Evolutionary conservation across 371 early-diverging fungal genomes (phyloP).

Genomic region (Saksenaea vasiformis): DNA sequence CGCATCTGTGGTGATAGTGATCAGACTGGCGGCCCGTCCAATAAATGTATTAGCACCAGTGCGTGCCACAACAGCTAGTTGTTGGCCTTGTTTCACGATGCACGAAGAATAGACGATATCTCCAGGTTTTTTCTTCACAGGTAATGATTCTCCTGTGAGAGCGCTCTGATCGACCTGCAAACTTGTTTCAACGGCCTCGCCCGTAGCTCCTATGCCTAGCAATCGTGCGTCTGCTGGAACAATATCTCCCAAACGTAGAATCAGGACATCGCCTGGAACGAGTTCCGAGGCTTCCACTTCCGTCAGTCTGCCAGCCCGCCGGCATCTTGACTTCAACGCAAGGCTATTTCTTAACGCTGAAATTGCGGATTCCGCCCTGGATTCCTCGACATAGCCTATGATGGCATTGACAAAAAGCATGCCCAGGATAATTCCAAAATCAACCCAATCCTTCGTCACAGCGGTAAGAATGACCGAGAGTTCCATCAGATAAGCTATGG

Average conservation of each 20-base stretch:
- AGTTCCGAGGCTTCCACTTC: constrained; percentile 82
- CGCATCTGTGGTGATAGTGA: constrained; percentile 79
- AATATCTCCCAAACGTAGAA: constrained; percentile 91
- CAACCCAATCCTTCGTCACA: constrained; percentile 74
- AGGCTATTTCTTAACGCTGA: constrained; percentile 87
- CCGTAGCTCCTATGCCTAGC: constrained; percentile 83
- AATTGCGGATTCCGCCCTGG: constrained; percentile 88
- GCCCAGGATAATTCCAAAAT: constrained; percentile 85
- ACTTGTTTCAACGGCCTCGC: constrained; percentile 73
- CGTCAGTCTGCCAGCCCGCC: constrained; percentile 77
- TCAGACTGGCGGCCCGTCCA: constrained; percentile 89
- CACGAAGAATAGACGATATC: constrained; percentile 89
- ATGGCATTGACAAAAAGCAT: constrained; percentile 86
- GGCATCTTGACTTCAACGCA: constrained; percentile 79
- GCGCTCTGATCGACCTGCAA: constrained; percentile 94
- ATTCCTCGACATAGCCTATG: constrained; percentile 90
- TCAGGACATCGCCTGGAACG: constrained; percentile 89
- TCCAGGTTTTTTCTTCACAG: constrained; percentile 81
- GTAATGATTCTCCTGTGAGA: constrained; percentile 92
- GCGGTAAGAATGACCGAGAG: constrained; percentile 73
- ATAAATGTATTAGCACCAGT: constrained; percentile 90
- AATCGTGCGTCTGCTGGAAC: constrained; percentile 92
- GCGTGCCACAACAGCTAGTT: constrained; percentile 84
- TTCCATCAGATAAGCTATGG: constrained; percentile 89
- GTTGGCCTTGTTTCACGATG: constrained; percentile 88